Percentiles rank a stretch among this genome's conserved stretches.
Conservation (phyloP, 1,284 basidiomycete genomes). For the Farysia itapuensis region DNA sequence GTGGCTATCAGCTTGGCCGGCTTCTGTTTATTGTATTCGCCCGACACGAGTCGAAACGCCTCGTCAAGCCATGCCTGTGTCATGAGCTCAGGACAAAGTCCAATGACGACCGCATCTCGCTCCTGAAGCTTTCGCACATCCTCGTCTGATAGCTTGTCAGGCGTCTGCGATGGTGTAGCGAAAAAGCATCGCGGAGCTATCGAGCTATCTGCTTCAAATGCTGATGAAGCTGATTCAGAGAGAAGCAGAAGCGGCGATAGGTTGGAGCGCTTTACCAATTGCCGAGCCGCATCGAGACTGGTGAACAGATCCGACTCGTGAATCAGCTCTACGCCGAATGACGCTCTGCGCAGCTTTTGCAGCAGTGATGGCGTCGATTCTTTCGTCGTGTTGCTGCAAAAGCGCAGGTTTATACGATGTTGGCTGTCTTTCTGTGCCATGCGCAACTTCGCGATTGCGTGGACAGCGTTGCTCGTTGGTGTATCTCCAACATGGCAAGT, state of each 20-base stretch:
- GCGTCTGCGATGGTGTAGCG: constrained; percentile 6
- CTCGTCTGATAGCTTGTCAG: constrained; percentile 1
- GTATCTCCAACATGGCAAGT: constrained; percentile 29
- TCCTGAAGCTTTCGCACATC: constrained; percentile 7
- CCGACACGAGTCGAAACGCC: constrained; percentile 15
- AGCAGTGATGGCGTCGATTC: constrained; percentile 19
- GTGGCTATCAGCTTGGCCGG: constrained; percentile 23
- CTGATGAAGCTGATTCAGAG: constrained; percentile 12
- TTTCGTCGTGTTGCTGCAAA: constrained; percentile 36
- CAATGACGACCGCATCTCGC: constrained; percentile 25
- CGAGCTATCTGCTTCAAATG: constrained; percentile 2
- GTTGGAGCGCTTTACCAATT: constrained; percentile 5
- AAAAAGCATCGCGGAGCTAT: constrained; percentile 8
- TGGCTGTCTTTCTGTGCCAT: constrained; percentile 3
- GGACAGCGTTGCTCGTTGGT: constrained; percentile 12
- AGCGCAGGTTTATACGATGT: constrained; percentile 14
- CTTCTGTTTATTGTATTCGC: constrained; percentile 10
- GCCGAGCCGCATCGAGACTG: constrained; percentile 20
- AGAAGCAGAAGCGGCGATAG: constrained; percentile 16
- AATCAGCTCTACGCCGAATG: constrained; percentile 5
- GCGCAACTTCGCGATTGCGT: constrained; percentile 19
- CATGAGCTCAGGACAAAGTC: constrained; percentile 33
- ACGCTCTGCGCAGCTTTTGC: constrained; percentile 13
- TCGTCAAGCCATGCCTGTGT: constrained; percentile 31
- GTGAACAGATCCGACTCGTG: constrained; percentile 19